Evolutionary conservation across 2,329 filamentous ascomycete genomes (phyloP).

Genomic region (Cercospora sesami): DNA sequence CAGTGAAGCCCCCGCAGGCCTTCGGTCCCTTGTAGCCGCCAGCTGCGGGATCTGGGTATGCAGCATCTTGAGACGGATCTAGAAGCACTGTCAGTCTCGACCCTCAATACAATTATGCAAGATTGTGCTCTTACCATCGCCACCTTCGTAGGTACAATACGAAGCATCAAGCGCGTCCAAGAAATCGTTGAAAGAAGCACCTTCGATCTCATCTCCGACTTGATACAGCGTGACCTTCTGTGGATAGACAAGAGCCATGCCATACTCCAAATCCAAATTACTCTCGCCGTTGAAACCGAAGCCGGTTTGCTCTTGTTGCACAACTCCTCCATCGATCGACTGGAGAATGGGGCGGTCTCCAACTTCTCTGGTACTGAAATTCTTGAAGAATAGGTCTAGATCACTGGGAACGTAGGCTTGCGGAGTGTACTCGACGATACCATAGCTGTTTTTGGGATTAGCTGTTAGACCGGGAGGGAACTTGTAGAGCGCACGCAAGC

Average conservation of each 20-base stretch:
- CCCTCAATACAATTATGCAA: too few species aligned
- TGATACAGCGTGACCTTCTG: conserved; percentile 53
- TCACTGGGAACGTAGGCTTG: conserved; percentile 45
- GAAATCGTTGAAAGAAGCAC: conserved; percentile 41
- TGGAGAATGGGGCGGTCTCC: conserved; percentile 32
- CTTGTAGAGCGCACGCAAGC: conserved; percentile 48
- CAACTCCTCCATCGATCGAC: conserved; percentile 32
- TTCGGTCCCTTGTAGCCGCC: conserved; percentile 43
- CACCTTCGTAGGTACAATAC: conserved; percentile 42
- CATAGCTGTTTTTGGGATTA: conserved; percentile 45
- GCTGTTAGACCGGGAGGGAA: conserved; percentile 34
- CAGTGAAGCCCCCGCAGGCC: conserved; percentile 48
- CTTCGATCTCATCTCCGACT: conserved; percentile 39
- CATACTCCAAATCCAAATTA: conserved; percentile 57
- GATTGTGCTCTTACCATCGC: conserved; percentile 22
- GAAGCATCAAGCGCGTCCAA: conserved; percentile 50
- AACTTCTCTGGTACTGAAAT: conserved; percentile 22
- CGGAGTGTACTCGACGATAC: conserved; percentile 50
- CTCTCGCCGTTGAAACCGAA: conserved; percentile 51
- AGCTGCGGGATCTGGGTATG: conserved; percentile 47
- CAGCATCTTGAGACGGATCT: conserved; percentile 42
- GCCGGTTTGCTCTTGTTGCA: conserved; percentile 16
- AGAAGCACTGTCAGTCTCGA: neutral
- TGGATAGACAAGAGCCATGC: conserved; percentile 54
- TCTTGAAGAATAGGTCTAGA: conserved; percentile 39